A percentile compares a stretch with the other conserved stretches of the same genome.
Evolutionary conservation across 306 rosid genomes (phyloP).

Genomic region (Bauhinia variegata): DNA sequence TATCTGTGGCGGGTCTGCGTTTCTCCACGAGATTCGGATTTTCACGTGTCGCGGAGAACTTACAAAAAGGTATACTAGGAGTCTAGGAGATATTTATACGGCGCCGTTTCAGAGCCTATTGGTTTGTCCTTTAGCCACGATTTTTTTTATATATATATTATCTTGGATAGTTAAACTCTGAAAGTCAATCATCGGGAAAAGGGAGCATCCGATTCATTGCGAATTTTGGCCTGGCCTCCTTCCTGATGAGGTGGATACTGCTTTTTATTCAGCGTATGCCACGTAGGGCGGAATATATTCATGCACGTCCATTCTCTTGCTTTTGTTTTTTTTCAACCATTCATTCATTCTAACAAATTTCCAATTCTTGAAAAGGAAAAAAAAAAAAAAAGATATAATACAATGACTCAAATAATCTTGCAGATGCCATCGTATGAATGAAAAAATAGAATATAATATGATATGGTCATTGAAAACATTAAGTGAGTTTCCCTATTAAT

Average conservation of each 20-base stretch:
- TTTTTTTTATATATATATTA: no score
- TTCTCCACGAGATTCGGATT: slow-evolving; percentile 36
- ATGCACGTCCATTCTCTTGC: neutral
- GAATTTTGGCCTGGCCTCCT: slow-evolving; percentile 12
- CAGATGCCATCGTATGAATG: no score
- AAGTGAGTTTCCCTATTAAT: no score
- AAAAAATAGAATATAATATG: no score
- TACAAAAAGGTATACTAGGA: neutral
- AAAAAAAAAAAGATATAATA: no score
- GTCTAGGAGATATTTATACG: slow-evolving; percentile 12
- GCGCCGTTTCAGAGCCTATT: slow-evolving; percentile 23
- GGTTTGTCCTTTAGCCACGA: neutral
- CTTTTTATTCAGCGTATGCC: neutral
- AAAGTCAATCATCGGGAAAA: neutral
- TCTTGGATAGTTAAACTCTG: neutral
- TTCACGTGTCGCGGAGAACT: slow-evolving; percentile 6
- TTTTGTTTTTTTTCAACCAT: no score
- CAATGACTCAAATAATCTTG: no score
- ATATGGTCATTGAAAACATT: no score
- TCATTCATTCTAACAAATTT: no score
- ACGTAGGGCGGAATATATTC: neutral
- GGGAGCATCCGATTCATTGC: neutral
- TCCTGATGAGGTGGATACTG: neutral
- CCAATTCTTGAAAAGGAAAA: no score
- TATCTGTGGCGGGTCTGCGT: slow-evolving; percentile 53